phyloP scores from a whole-genome alignment of 1,284 basidiomycete species.

The Ceratobasidium sp. region DNA sequence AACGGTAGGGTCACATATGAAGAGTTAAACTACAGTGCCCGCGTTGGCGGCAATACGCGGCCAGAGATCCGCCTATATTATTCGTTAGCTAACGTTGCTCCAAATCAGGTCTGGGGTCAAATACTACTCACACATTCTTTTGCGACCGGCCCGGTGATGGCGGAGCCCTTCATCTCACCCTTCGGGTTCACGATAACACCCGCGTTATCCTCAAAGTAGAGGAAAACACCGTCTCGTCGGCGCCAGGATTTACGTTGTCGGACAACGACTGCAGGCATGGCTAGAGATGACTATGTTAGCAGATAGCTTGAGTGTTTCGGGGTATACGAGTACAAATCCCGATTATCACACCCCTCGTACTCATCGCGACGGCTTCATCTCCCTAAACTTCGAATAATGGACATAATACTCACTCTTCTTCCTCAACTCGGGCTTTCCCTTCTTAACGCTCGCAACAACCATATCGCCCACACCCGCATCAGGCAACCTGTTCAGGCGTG shows the following conservation, averaged over 20 bases:
- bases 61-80: conserved; percentile 92
- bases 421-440: conserved; percentile 99
- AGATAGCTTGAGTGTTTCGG: neutral
- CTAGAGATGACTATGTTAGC: conserved; percentile 62
- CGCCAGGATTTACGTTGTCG: conserved; percentile 99
- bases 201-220: conserved; percentile 99
- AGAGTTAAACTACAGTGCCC: conserved; percentile 89
- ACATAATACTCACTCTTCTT: conserved; percentile 91
- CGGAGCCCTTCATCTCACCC: conserved; percentile 99
- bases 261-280: conserved; percentile 97
- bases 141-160: conserved; percentile 97
- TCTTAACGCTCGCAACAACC: conserved; percentile 99
- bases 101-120: neutral
- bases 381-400: neutral
- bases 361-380: too few relatives aligned
- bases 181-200: conserved; percentile 99
- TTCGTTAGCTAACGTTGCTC: conserved; percentile 24
- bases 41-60: conserved; percentile 99
- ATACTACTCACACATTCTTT: conserved; percentile 88
- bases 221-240: conserved; percentile 97
- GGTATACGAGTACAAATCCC: too few relatives aligned
- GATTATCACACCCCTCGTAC: too few relatives aligned
- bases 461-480: conserved; percentile 99
- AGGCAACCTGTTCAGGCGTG: conserved; percentile 96
- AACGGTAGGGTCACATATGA: conserved; percentile 23